Base-by-base conservation (phyloP, 108 stramenopile genomes). In the Craspedostauros australis region DNA sequence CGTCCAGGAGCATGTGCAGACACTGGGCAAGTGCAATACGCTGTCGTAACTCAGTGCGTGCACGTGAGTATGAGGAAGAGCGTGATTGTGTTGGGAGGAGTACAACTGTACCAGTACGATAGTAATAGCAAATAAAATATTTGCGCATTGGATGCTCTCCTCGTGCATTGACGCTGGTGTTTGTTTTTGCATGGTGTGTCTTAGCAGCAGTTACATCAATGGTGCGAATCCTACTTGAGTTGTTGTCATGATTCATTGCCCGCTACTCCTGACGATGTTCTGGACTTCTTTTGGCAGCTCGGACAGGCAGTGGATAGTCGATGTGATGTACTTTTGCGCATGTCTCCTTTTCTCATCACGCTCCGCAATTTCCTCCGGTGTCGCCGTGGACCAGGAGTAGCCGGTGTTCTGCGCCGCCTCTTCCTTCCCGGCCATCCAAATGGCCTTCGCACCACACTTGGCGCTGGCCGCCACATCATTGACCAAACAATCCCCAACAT, bases 381-480 rank as follows among this genome's bases (percentile, higher is more conserved):
- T 55, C 3, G 77, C 77, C n/a, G 77, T 79, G 12, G 68, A 70
- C 72, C 72, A 78, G 68, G 68, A 34, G 39, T 2, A 0, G 30
- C 39, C 2, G 39, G 7, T 46, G 6, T 19, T 11, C n/a, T 14
- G 0, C 40, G 19, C 16, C 14, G 12, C 39, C 38, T 56, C 66
- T 44, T 63, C 50, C 19, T 46, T 26, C 38, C 27, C 30, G 20
- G 39, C 46, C 9, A 77, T 52, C 84, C 76, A 85, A 16, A 86
- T 61, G n/a, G 79, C 66, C 20, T 66, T 51, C 2, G 84, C 84
- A 23, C 84, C 79, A 48, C 55, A 62, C 1, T 43, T 23, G 8
- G 75, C 77, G 54, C 77, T 73, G 3, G 72, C 82, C n/a, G 76
- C 82, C 4, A 82, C 76, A 60, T 88, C 86, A 60, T 88, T 80